phyloP scores from a whole-genome alignment of 768 basidiomycete genomes.

The Inosperma sp. region DNA sequence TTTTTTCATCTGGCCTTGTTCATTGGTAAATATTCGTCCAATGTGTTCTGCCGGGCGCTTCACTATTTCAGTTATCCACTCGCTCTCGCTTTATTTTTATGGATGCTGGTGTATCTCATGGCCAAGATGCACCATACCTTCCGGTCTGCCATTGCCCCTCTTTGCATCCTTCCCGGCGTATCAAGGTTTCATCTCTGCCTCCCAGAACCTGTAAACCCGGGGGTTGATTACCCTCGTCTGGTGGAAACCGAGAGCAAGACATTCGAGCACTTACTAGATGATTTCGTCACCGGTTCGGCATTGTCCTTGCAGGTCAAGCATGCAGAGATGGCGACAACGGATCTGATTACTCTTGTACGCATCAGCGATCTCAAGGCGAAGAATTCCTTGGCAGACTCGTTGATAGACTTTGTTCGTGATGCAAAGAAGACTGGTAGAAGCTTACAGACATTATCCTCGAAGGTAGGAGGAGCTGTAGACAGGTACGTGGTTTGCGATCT shows the following conservation, averaged over 20 bases:
- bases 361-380: conserved; percentile 58
- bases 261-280: conserved; percentile 59
- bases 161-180: conserved; percentile 61
- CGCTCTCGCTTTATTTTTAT: conserved; percentile 47
- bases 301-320: conserved; percentile 68
- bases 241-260: conserved; percentile 55
- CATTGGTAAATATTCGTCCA: conserved; percentile 39
- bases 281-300: conserved; percentile 52
- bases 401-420: conserved; percentile 53
- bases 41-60: conserved; percentile 45
- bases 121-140: conserved; percentile 40
- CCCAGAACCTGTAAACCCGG: conserved; percentile 16
- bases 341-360: conserved; percentile 59
- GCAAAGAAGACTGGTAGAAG: conserved; percentile 58
- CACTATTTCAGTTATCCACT: conserved; percentile 53
- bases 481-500: conserved; percentile 42
- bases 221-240: conserved; percentile 61
- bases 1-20: conserved; percentile 29
- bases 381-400: conserved; percentile 49
- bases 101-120: conserved; percentile 44
- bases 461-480: conserved; percentile 71
- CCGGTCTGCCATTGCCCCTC: conserved; percentile 46
- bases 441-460: conserved; percentile 59
- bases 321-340: conserved; percentile 71
- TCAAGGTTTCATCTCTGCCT: conserved; percentile 45